Evolutionary conservation across 495 filamentous ascomycete genomes (phyloP), one percentile per base, ranked within the genome.

Genomic region (Penicillium desertorum): DNA sequence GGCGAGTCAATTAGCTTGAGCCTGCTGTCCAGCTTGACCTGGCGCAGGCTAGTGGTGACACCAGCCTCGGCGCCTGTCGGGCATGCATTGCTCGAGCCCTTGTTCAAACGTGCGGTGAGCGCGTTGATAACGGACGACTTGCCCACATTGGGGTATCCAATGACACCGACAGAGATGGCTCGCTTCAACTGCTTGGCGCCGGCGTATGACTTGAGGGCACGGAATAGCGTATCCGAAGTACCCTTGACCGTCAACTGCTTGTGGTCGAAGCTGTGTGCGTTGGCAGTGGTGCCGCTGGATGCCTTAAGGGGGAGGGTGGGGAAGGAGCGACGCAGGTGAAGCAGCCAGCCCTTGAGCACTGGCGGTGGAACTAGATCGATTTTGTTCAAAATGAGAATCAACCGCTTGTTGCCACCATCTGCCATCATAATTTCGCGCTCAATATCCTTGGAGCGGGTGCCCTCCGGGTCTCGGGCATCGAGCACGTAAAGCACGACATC

Each of bases 111-210:
- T 32, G 90, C 86, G 5, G 88, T 88, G 36, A 98, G 86, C 9
- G 91, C 88, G 70, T 98, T 98, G 82, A 98, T 96, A 59, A 98
- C 90, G 45, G 91, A 96, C 16, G 91, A 96, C 74, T 98, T 98
- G 70, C 93, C 93, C 59, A 96, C 93, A 73, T 98, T 98, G 58
- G 93, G 93, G 75, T 96, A 96, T 42, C 93, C 93, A 65, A 98
- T 92, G 45, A 98, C 88, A 61, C 93, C 93, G 54, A 98, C 92
- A 44, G 88, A 90, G 67, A 94, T 86, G 51, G 92, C 86, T 45
- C 93, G 88, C 78, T 95, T 95, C 60, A 96, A 78, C 62, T 92
- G 85, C 72, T 88, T 88, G 56, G 82, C 80, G 57, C 88, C 83
- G n/a, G 92, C 90, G 70, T 89, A 96, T 27, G 88, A 84, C 78